Base-by-base conservation (phyloP, 2,329 filamentous ascomycete genomes). In the Phialocephala subalpina region DNA sequence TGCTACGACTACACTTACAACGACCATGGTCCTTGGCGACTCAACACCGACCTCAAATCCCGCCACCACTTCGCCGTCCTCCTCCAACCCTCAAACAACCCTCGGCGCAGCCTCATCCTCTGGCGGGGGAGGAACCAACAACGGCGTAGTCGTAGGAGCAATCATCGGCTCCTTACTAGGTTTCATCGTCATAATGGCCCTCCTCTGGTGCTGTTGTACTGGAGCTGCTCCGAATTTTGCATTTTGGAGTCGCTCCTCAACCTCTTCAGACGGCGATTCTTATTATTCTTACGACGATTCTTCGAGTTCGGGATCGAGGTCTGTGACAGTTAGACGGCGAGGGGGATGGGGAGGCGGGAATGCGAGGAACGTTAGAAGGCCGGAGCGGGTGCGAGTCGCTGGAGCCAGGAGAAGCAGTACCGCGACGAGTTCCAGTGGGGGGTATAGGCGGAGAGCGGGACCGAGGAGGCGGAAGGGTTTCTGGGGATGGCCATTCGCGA, bases 161-260 rank as follows among this genome's bases (percentile, higher is more conserved):
- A 70, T 73, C 55, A 71, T 76, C 1, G 73, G 73, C 42, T 63
- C 70, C 47, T 64, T 76, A n/a, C 58, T 80, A 45, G 76, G 74
- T 38, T 63, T 72, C 36, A 66, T 81, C 16, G 56, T 76, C 3
- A 71, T 78, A 0, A 73, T 81, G 33, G 25, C 38, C 2, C 16
- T 64, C 1, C 27, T 63, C 7, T 66, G 60, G 60, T 59, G 22
- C 25, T 66, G 64, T 20, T 66, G 36, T 40, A 35, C 36, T 3
- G 52, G 27, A 4, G 11, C 16, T 20, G 27, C 18, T 22, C 11
- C 45, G 1, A 20, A 11, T 3, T 49, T 49, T 25, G 6, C 6
- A 1, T 49, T 49, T 22, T 49, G 45, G 45, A n/a, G 20, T 29
- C 42, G 58, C 27, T 20, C 25, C 33, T 20, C 20, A 52, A 18